A percentile compares a stretch with the other conserved stretches of the same genome.
phyloP scores from a whole-genome alignment of 1,284 basidiomycete genomes.

The Puccinia novopanici region DNA sequence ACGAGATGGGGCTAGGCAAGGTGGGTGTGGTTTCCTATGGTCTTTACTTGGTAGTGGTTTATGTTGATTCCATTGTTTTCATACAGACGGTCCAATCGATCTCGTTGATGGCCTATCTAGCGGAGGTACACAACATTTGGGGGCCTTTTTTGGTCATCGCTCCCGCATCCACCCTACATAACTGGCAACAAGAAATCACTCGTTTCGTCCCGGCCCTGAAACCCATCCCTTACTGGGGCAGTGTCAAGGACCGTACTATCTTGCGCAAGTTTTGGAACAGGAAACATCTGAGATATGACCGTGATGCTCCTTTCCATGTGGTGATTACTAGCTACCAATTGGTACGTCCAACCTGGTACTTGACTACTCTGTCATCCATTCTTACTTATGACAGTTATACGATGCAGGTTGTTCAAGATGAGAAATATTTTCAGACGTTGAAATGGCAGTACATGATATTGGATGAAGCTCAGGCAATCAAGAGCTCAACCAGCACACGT shows the following conservation, averaged over 20 bases:
- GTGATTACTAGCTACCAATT: slow-evolving; percentile 97
- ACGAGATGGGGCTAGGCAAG: slow-evolving; percentile 98
- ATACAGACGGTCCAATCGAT: slow-evolving; percentile 95
- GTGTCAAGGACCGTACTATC: slow-evolving; percentile 90
- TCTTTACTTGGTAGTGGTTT: background rate
- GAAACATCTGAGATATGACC: slow-evolving; percentile 92
- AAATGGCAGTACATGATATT: slow-evolving; percentile 99
- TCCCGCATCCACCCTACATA: slow-evolving; percentile 94
- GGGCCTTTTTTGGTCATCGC: slow-evolving; percentile 99
- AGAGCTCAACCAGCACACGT: slow-evolving; percentile 91
- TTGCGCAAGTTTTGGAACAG: slow-evolving; percentile 97
- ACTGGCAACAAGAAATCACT: slow-evolving; percentile 98
- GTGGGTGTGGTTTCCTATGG: slow-evolving; percentile 66
- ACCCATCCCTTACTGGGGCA: slow-evolving; percentile 97
- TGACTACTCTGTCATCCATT: background rate
- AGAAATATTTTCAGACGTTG: slow-evolving; percentile 95
- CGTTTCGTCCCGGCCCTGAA: slow-evolving; percentile 93
- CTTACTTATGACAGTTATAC: slow-evolving; percentile 1
- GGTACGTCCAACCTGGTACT: slow-evolving; percentile 62
- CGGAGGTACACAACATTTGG: slow-evolving; percentile 98
- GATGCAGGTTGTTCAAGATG: slow-evolving; percentile 83
- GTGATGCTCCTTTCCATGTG: slow-evolving; percentile 94
- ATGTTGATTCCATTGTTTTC: slow-evolving; percentile 41
- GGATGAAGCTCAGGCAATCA: slow-evolving; percentile 99
- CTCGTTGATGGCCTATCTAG: slow-evolving; percentile 91